These are phyloP conservation scores for Raddia distichophylla DNA, from an alignment of 176 grass and related monocot genomes.

Conservation along the genomic window DNA sequence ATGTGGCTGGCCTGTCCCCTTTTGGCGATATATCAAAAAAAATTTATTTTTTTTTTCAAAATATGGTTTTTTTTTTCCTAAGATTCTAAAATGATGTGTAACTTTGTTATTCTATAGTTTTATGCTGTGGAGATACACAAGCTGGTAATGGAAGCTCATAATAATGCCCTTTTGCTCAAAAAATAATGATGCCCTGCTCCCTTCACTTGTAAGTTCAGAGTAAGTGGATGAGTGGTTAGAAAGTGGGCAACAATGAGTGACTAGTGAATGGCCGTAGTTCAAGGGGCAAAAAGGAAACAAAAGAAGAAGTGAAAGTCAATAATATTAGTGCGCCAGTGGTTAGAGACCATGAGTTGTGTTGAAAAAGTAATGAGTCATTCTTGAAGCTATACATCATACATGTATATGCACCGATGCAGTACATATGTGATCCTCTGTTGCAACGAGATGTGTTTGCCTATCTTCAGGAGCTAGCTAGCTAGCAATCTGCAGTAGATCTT, in stretches of 20 bases:
- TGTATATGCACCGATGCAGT: too few species aligned
- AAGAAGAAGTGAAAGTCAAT: background rate
- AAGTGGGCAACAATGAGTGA: background rate
- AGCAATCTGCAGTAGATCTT: background rate
- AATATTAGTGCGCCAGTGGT: background rate
- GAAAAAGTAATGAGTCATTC: background rate
- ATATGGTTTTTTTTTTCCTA: background rate
- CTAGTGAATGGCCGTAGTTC: background rate
- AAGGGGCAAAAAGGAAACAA: background rate
- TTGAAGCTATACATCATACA: background rate
- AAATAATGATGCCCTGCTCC: background rate
- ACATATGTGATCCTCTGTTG: background rate
- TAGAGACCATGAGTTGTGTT: background rate
- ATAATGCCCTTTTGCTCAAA: background rate
- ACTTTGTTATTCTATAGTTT: background rate
- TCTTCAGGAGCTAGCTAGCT: background rate
- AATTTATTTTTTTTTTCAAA: background rate
- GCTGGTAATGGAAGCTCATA: background rate
- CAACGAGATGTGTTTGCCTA: background rate
- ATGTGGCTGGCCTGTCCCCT: slow-evolving; percentile 37
- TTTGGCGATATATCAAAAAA: background rate
- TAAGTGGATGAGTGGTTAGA: background rate
- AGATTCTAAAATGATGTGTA: background rate
- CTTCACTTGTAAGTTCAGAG: slow-evolving; percentile 12
- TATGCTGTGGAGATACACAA: too few species aligned